Evolutionary conservation across 2,329 filamentous ascomycete genomes (phyloP).

Genomic region (Blastomyces gilchristii): DNA sequence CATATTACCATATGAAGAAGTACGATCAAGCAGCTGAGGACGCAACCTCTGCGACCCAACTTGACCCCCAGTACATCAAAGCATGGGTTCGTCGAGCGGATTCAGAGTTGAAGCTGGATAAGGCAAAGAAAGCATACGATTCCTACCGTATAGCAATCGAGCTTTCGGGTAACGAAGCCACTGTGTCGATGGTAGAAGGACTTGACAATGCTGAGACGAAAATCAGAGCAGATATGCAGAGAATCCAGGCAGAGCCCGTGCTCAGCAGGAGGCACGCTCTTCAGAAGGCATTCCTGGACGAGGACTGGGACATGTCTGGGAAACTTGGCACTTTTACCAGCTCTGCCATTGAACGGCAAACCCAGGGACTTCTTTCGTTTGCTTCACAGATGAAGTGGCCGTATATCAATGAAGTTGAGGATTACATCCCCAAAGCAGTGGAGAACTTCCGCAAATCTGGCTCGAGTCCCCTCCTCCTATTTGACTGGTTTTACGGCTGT

Average conservation of each 20-base stretch:
- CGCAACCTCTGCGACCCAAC: background rate
- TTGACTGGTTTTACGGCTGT: background rate
- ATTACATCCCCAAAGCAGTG: background rate
- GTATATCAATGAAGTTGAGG: background rate
- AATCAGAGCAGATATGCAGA: background rate
- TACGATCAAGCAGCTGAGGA: background rate
- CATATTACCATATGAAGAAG: background rate
- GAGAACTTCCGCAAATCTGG: background rate
- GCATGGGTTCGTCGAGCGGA: background rate
- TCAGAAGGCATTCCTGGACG: background rate
- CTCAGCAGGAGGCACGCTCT: background rate
- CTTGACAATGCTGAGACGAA: background rate
- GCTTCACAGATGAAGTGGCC: background rate
- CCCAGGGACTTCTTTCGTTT: background rate
- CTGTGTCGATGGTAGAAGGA: background rate
- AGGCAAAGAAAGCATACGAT: background rate
- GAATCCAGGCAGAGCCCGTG: background rate
- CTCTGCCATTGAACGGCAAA: background rate
- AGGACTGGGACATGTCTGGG: background rate
- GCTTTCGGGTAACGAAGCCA: background rate
- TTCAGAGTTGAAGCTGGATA: background rate
- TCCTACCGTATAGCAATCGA: background rate
- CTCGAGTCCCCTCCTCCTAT: background rate
- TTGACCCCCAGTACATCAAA: background rate
- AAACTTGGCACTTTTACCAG: background rate